phyloP scores from a whole-genome alignment of 805 yeast species.

The Ogataea allantospora region DNA sequence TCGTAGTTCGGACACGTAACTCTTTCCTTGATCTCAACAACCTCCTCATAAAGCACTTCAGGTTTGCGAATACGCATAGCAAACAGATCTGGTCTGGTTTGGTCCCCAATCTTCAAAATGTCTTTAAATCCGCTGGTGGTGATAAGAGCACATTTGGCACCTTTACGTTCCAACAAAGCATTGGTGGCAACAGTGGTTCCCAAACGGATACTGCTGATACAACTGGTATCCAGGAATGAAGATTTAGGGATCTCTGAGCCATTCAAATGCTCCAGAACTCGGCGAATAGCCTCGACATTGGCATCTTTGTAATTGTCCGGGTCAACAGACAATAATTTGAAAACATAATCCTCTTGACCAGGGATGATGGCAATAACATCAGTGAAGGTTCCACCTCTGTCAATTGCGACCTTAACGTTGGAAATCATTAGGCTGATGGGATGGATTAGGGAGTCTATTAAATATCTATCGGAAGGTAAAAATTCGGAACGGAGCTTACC shows the following conservation, averaged over 20 bases:
- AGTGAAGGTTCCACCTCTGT: slow-evolving; percentile 45
- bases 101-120: slow-evolving; percentile 33
- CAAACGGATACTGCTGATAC: slow-evolving; percentile 23
- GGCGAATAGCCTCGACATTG: slow-evolving; percentile 26
- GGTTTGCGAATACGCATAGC: slow-evolving; percentile 20
- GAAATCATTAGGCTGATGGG: slow-evolving; percentile 1
- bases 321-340: slow-evolving; percentile 26
- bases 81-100: slow-evolving; percentile 27
- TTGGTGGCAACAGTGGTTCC: slow-evolving; percentile 29
- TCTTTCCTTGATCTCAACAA: slow-evolving; percentile 21
- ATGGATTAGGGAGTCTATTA: background rate
- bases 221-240: slow-evolving; percentile 13
- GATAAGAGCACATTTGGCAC: slow-evolving; percentile 19
- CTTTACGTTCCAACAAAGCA: slow-evolving; percentile 24
- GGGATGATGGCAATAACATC: slow-evolving; percentile 48
- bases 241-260: slow-evolving; percentile 14
- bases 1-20: slow-evolving; percentile 25
- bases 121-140: slow-evolving; percentile 33
- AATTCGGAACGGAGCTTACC: background rate
- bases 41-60: slow-evolving; percentile 18
- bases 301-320: slow-evolving; percentile 28
- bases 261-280: slow-evolving; percentile 18
- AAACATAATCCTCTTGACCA: slow-evolving; percentile 29
- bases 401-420: slow-evolving; percentile 15
- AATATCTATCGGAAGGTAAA: background rate